Base-by-base conservation (phyloP, 148 eudicot genomes). In the Cornus suecica region DNA sequence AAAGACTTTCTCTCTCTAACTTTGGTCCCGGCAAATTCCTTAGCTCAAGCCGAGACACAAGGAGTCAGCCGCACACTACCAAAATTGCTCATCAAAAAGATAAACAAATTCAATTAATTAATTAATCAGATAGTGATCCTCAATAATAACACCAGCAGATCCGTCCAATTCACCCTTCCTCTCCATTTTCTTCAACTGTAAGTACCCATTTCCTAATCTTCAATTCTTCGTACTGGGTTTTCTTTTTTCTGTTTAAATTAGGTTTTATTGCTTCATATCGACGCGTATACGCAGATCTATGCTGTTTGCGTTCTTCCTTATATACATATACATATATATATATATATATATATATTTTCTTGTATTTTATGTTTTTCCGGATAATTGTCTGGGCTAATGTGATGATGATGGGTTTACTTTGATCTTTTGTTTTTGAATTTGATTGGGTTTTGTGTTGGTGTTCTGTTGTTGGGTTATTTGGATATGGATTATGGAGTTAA, bases 241-340 rank as follows among this genome's bases (percentile, higher is more conserved):
- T 8, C 11, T 54, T 54, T 18, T 58, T 58, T 58, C 7, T 37
- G 6, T 37, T 37, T 37, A 34, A 0, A 18, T 56, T 58, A n/a
- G n/a, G n/a, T n/a, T 56, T 15, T 56, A 2, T 58, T 22, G 62
- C 62, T 58, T 22, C 8, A 18, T 18, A 18, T 58, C 9, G 23
- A 58, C 3, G 62, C 23, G 22, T 58, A 2, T 4, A 58, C 20
- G 24, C 62, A 52, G 62, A 58, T 58, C 62, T 58, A 58, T 58
- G 62, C 54, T 58, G 62, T 58, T 58, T 58, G 62, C 8, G 62
- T 58, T n/a, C n/a, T n/a, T n/a, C n/a, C n/a, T n/a, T n/a, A n/a
- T n/a, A n/a, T n/a, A n/a, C n/a, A n/a, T n/a, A n/a, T n/a, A n/a
- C n/a, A n/a, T n/a, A n/a, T n/a, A n/a, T n/a, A n/a, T n/a, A n/a